Conservation (phyloP, 78 protist species). For the Paratrimastix pyriformis region DNA sequence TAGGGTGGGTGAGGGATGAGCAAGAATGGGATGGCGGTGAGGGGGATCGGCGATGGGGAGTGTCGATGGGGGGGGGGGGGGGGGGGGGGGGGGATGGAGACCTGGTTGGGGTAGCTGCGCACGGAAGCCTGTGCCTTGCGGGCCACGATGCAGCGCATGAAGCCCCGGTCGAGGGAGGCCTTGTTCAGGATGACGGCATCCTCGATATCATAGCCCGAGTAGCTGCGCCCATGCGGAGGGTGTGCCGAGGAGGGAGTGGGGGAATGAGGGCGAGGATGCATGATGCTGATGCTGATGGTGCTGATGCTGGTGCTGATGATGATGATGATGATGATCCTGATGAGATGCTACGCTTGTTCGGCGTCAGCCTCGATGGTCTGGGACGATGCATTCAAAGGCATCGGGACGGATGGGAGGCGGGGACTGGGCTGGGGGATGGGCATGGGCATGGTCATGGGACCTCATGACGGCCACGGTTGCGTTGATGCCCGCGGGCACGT, state of each 20-base stretch:
- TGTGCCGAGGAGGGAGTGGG: too few relatives aligned
- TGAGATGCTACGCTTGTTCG: too few relatives aligned
- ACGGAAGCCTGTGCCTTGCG: constrained; percentile 45
- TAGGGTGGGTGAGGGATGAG: background rate
- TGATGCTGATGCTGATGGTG: too few relatives aligned
- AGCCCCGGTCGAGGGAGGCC: constrained; percentile 90
- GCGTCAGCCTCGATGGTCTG: too few relatives aligned
- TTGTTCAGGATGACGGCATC: constrained; percentile 96
- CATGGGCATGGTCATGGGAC: background rate
- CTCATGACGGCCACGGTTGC: constrained; percentile 95
- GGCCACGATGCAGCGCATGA: constrained; percentile 85
- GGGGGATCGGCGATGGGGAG: background rate
- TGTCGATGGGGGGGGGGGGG: background rate
- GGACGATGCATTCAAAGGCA: too few relatives aligned
- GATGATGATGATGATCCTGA: too few relatives aligned
- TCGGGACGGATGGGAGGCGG: too few relatives aligned
- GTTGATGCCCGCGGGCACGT: constrained; percentile 86
- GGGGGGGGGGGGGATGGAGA: background rate
- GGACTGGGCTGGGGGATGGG: too few relatives aligned
- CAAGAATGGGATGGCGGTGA: background rate
- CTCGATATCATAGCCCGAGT: constrained; percentile 99
- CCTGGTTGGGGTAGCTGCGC: constrained; percentile 38
- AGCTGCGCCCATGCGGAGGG: constrained; percentile 31
- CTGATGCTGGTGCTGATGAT: too few relatives aligned
- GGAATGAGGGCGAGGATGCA: too few relatives aligned